A percentile compares a stretch with the other conserved stretches of the same genome.
Evolutionary conservation across 1,284 basidiomycete genomes (phyloP).

Genomic region (Puccinia horiana): DNA sequence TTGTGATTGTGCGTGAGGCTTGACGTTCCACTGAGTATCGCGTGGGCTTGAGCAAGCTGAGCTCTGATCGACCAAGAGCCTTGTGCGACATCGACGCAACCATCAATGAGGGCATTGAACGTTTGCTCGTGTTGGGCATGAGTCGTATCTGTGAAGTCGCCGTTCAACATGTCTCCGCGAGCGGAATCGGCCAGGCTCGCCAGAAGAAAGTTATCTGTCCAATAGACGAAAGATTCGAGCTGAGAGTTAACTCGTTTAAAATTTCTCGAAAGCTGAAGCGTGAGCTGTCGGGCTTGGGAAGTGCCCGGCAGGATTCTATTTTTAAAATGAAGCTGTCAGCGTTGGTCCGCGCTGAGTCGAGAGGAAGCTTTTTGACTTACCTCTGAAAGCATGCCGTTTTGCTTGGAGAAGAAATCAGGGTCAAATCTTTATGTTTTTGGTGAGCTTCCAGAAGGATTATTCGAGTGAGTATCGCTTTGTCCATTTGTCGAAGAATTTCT

Average conservation of each 20-base stretch:
- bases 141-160: neutral
- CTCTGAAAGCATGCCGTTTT: neutral
- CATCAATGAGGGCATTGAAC: conserved; percentile 20
- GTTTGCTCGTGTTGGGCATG: neutral
- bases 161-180: neutral
- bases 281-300: conserved; percentile 1
- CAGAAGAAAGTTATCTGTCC: conserved; percentile 24
- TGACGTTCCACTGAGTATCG: neutral
- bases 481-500: conserved; percentile 1
- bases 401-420: neutral
- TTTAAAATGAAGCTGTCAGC: neutral
- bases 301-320: neutral
- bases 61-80: conserved; percentile 19
- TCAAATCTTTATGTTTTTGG: neutral
- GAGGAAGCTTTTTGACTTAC: neutral
- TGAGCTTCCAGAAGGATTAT: neutral
- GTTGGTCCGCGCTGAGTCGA: neutral
- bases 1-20: neutral
- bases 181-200: conserved; percentile 15
- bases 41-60: conserved; percentile 14
- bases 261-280: conserved; percentile 3
- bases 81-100: conserved; percentile 8
- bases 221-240: conserved; percentile 25
- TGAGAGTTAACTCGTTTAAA: neutral
- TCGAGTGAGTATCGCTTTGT: conserved; percentile 17